Evolutionary conservation across 306 rosid species (phyloP), one percentile per base, ranked within the genome.

Genomic region (Citrullus colocynthis): DNA sequence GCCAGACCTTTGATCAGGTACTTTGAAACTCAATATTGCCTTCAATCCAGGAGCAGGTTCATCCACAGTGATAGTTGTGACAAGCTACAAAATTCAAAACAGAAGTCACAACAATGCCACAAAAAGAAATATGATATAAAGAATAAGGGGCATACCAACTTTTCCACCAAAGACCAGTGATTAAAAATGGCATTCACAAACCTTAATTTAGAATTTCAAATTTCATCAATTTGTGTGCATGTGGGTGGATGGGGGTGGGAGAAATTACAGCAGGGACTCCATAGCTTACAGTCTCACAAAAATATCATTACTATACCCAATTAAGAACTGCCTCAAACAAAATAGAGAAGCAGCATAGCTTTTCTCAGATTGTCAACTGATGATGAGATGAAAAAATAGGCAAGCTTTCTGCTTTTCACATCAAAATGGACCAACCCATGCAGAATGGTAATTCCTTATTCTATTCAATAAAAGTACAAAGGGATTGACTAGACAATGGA

Each of bases 1-100:
- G 77, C 97, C 93, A 81, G 98, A 91, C 84, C 88, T 91, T 82
- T 91, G 98, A 77, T 93, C 98, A 63, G 97, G 98, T 83, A 90
- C 85, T 75, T 81, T 88, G 90, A 90, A 83, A 90, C 86, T 90
- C 58, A 93, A 15, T 60, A 93, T 88, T 55, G 97, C 61, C 89
- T 93, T 93, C 80, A 93, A 55, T 24, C 98, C 97, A 74, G 98
- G 98, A 56, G 87, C 84, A 70, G 91, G 87, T 86, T 93, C 92
- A 74, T 90, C 85, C 21, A 90, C 81, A 11, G 98, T 93, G 48
- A 93, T 58, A 30, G 92, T 91, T 78, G 97, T 81, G 64, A 78
- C 75, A 62, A 93, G 96, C 98, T 93, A 75, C 16, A 80, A 21
- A 71, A 12, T 52, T 77, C 54, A 66, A 81, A 69, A 71, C 78